Evolutionary conservation across 345 rosid genomes (phyloP).

Genomic region (Capsella bursapastoris): DNA sequence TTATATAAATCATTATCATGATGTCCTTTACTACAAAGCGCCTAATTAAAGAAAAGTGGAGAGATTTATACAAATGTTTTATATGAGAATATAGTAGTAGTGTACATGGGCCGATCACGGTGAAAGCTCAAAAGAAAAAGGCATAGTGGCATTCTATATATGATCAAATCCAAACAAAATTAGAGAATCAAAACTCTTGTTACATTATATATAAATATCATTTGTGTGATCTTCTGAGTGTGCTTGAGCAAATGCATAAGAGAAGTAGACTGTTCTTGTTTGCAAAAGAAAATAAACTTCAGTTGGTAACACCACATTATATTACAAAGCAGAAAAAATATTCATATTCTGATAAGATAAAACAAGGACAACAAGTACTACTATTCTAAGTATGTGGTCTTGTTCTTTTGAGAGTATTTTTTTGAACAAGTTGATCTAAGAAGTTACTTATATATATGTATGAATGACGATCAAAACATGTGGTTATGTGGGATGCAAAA

Average conservation of each 20-base stretch:
- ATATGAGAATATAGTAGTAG: background rate
- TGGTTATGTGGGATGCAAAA: slow-evolving; percentile 34
- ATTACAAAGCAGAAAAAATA: background rate
- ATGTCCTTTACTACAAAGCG: slow-evolving; percentile 11
- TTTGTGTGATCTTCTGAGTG: background rate
- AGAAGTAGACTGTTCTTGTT: background rate
- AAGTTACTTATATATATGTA: background rate
- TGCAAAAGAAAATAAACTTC: background rate
- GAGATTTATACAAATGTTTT: background rate
- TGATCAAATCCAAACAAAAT: no score
- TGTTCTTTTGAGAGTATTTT: slow-evolving; percentile 11
- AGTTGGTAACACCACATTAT: no score
- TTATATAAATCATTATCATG: slow-evolving; percentile 22
- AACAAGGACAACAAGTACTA: slow-evolving; percentile 13
- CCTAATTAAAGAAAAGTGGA: background rate
- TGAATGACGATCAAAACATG: slow-evolving; percentile 14
- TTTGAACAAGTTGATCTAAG: slow-evolving; percentile 25
- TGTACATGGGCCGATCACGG: background rate
- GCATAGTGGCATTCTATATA: no score
- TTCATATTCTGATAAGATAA: background rate
- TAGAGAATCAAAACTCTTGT: no score
- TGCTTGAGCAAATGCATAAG: background rate
- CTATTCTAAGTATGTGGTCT: slow-evolving; percentile 20
- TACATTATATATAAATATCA: no score
- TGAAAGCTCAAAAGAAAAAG: no score